Percentiles rank a stretch among this genome's conserved stretches.
Evolutionary conservation across 352 stramenopile genomes (phyloP).

Genomic region (Phytophthora rubi): DNA sequence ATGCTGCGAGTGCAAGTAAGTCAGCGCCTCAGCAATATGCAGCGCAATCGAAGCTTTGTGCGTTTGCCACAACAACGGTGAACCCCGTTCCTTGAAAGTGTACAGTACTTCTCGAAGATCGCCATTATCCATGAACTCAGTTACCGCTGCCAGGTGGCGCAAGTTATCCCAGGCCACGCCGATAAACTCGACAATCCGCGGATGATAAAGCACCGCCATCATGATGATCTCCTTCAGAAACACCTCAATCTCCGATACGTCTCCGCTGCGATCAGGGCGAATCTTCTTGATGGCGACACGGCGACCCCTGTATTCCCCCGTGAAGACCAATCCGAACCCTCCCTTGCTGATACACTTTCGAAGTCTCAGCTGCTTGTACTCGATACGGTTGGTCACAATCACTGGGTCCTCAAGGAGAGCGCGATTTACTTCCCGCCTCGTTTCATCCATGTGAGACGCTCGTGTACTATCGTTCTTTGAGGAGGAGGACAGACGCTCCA

Average conservation of each 20-base stretch:
- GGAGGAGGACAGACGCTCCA: slow-evolving; percentile 27
- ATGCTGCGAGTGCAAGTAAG: slow-evolving; percentile 63
- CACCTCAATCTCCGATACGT: slow-evolving; percentile 32
- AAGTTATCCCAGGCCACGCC: slow-evolving; percentile 50
- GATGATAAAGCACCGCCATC: slow-evolving; percentile 48
- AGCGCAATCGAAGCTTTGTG: slow-evolving; percentile 56
- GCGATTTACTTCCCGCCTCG: slow-evolving; percentile 18
- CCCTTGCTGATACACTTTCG: slow-evolving; percentile 43
- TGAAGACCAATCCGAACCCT: slow-evolving; percentile 41
- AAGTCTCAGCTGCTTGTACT: slow-evolving; percentile 37
- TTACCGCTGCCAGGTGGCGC: slow-evolving; percentile 55
- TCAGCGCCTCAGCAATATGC: slow-evolving; percentile 61
- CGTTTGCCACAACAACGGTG: slow-evolving; percentile 43
- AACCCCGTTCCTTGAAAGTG: slow-evolving; percentile 43
- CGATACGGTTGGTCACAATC: slow-evolving; percentile 45
- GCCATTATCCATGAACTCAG: slow-evolving; percentile 70
- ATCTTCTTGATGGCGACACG: slow-evolving; percentile 46
- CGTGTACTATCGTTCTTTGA: slow-evolving; percentile 28
- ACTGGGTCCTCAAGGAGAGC: slow-evolving; percentile 33
- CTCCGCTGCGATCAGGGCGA: slow-evolving; percentile 28
- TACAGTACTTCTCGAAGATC: slow-evolving; percentile 65
- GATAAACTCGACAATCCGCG: slow-evolving; percentile 44
- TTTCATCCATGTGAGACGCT: slow-evolving; percentile 22
- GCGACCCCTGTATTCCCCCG: slow-evolving; percentile 32
- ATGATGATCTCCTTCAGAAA: slow-evolving; percentile 41